Evolutionary conservation across 2,329 filamentous ascomycete species (phyloP).

Genomic region (Arthrobotrys iridis): DNA sequence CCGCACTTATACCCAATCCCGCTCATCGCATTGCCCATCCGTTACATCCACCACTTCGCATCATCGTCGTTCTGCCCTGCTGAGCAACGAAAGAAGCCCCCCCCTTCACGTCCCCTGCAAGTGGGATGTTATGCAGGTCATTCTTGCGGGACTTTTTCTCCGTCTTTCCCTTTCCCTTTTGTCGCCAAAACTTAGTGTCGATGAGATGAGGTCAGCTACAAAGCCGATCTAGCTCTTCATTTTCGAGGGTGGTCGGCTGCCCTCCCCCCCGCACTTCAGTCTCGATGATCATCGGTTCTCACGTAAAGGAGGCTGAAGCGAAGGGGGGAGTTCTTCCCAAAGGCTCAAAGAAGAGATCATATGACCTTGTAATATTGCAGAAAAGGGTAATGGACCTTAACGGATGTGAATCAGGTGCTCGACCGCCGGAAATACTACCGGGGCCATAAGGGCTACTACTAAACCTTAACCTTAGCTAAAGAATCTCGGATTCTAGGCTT

Average conservation of each 20-base stretch:
- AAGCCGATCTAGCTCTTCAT: not conserved
- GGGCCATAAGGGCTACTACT: not conserved
- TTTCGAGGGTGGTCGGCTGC: not conserved
- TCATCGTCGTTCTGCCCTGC: slow-evolving; percentile 9
- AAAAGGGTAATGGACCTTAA: not conserved
- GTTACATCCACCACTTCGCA: not conserved
- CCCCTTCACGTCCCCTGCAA: not conserved
- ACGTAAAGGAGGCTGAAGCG: slow-evolving; percentile 16
- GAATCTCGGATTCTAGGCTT: not conserved
- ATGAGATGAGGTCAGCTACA: slow-evolving; percentile 36
- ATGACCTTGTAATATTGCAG: not conserved
- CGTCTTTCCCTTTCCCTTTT: not conserved
- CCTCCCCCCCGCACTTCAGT: slow-evolving; percentile 4
- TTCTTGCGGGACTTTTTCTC: slow-evolving; percentile 33
- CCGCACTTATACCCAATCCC: slow-evolving; percentile 48
- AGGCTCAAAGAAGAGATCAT: not conserved
- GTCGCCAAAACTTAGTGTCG: not conserved
- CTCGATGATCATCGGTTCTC: slow-evolving; percentile 14
- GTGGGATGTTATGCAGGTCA: slow-evolving; percentile 38
- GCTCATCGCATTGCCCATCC: slow-evolving; percentile 11
- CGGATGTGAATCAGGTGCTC: slow-evolving; percentile 19
- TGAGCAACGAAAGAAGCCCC: too few species aligned
- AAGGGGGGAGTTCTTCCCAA: slow-evolving; percentile 5
- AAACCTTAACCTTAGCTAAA: not conserved
- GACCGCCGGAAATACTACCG: not conserved